These are phyloP conservation scores for Medicago lupulina DNA, from an alignment of 306 rosid genomes.

Conservation along the genomic window DNA sequence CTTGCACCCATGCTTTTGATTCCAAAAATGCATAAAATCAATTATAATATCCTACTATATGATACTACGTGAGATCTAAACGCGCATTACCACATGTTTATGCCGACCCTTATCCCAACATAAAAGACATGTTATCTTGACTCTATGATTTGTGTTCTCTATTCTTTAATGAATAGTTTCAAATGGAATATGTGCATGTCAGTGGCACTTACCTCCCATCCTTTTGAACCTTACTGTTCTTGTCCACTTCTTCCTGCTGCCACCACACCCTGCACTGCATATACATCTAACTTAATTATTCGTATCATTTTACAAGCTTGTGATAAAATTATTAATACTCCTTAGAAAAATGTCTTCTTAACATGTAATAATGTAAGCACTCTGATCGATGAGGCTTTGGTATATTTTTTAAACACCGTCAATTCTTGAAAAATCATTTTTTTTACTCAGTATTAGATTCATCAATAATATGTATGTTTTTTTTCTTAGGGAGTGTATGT, in stretches of 20 bases:
- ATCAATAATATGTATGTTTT: too few relatives aligned
- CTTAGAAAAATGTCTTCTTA: too few relatives aligned
- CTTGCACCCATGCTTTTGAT: not conserved
- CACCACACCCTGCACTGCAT: constrained; percentile 38
- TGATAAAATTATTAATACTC: too few relatives aligned
- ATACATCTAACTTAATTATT: constrained; percentile 11
- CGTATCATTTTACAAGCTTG: not conserved
- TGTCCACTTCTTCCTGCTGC: constrained; percentile 32
- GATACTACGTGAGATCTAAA: constrained; percentile 1
- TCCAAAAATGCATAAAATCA: not conserved
- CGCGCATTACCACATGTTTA: constrained; percentile 34
- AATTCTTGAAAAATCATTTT: too few relatives aligned
- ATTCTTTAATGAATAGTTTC: not conserved
- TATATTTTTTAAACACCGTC: too few relatives aligned
- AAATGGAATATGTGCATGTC: constrained; percentile 26
- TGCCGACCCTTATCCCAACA: constrained; percentile 44
- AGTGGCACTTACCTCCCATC: constrained; percentile 30
- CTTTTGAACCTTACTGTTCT: constrained; percentile 11
- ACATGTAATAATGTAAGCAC: too few relatives aligned
- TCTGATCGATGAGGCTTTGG: too few relatives aligned
- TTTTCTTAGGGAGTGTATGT: too few relatives aligned
- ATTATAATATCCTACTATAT: not conserved
- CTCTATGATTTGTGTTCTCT: not conserved
- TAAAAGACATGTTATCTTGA: constrained; percentile 28
- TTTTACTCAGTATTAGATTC: too few relatives aligned